Evolutionary conservation across 805 yeast genomes (phyloP).

Genomic region (Myxozyma geophila): DNA sequence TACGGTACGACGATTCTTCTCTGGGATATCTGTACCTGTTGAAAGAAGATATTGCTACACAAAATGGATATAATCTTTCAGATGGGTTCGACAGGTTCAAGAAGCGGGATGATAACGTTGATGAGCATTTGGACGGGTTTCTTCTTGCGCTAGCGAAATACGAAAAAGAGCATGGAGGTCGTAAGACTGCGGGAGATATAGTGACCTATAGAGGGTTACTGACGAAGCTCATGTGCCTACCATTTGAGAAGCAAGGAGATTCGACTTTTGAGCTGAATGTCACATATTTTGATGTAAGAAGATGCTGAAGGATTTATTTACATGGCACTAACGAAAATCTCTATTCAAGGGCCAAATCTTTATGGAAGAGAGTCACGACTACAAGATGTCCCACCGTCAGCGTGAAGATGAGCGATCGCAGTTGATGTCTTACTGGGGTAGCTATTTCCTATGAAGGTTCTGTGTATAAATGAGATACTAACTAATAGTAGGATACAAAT

Average conservation of each 20-base stretch:
- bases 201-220: conserved; percentile 85
- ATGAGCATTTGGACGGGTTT: conserved; percentile 60
- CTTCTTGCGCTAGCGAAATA: conserved; percentile 58
- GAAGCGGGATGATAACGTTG: conserved; percentile 54
- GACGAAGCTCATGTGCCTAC: conserved; percentile 71
- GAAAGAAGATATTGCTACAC: conserved; percentile 54
- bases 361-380: conserved; percentile 47
- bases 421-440: conserved; percentile 44
- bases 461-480: not conserved
- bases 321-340: not conserved
- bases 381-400: conserved; percentile 36
- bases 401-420: conserved; percentile 38
- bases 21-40: conserved; percentile 82
- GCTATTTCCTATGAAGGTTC: not conserved
- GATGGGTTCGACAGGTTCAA: conserved; percentile 67
- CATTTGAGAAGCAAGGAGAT: conserved; percentile 54
- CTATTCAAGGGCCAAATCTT: conserved; percentile 47
- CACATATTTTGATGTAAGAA: conserved; percentile 63
- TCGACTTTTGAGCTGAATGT: conserved; percentile 66
- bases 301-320: conserved; percentile 36
- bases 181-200: conserved; percentile 60
- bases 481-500: conserved; percentile 74
- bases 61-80: conserved; percentile 63
- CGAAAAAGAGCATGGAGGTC: conserved; percentile 55
- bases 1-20: conserved; percentile 55